phyloP scores from a whole-genome alignment of 2,329 filamentous ascomycete genomes.

The Fusarium humuli region DNA sequence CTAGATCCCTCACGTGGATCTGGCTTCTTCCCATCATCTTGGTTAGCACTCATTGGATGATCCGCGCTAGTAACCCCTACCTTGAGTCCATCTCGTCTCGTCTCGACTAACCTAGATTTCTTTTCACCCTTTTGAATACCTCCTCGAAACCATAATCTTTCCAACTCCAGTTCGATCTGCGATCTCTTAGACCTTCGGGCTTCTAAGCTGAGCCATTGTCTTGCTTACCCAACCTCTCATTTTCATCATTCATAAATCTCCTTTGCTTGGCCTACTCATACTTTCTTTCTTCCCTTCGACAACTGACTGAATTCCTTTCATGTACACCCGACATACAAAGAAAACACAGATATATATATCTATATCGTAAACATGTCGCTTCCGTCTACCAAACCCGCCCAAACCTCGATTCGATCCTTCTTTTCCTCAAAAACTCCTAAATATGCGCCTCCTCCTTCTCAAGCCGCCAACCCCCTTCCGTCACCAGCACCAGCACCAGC shows the following conservation, averaged over 20 bases:
- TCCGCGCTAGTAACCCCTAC: constrained; percentile 17
- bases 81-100: constrained; percentile 5
- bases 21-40: constrained; percentile 21
- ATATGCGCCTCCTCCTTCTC: constrained; percentile 52
- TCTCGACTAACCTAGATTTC: neutral
- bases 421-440: constrained; percentile 62
- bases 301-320: neutral
- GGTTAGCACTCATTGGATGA: constrained; percentile 20
- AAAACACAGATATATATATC: neutral
- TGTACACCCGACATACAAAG: neutral
- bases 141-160: constrained; percentile 28
- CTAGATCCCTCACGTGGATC: constrained; percentile 29
- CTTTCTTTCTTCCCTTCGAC: neutral
- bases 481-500: constrained; percentile 39
- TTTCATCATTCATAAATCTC: neutral
- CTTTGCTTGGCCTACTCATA: neutral
- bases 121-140: constrained; percentile 15
- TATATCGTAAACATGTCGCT: constrained; percentile 53
- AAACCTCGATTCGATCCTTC: constrained; percentile 72
- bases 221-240: constrained; percentile 6
- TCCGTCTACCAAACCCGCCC: constrained; percentile 55
- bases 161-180: neutral
- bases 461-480: constrained; percentile 40
- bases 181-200: neutral
- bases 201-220: constrained; percentile 15